Evolutionary conservation across 208 protist genomes (phyloP).

Genomic region (Acanthamoeba triangularis): DNA sequence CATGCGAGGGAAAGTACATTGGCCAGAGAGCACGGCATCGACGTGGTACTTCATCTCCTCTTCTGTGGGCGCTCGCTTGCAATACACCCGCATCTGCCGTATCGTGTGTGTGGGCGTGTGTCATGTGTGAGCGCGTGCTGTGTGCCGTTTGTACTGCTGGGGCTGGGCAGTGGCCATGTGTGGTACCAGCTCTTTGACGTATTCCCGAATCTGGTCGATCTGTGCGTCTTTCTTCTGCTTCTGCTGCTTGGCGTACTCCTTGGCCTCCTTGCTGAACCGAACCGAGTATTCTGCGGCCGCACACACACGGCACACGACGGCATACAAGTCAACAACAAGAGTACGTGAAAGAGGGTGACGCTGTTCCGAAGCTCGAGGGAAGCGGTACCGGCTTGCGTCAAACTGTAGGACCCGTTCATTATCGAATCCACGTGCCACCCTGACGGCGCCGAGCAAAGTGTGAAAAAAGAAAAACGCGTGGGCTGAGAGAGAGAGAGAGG

Average conservation of each 20-base stretch:
- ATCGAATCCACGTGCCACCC: constrained; percentile 21
- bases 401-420: constrained; percentile 20
- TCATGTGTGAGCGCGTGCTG: no score
- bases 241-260: constrained; percentile 31
- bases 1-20: not conserved
- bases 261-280: constrained; percentile 34
- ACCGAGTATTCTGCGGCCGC: not conserved
- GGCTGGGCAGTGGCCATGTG: not conserved
- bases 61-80: constrained; percentile 15
- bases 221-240: constrained; percentile 12
- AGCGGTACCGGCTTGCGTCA: not conserved
- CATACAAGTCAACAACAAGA: no score
- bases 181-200: constrained; percentile 29
- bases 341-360: not conserved
- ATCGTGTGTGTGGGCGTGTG: not conserved
- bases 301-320: no score
- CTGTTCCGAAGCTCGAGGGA: not conserved
- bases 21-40: not conserved
- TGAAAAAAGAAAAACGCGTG: no score
- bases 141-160: no score
- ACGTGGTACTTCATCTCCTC: constrained; percentile 10
- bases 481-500: no score
- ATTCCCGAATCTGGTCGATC: not conserved
- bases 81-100: not conserved
- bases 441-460: not conserved